phyloP scores from a whole-genome alignment of 2,329 filamentous ascomycete species.

The Scleromitrula shiraiana region DNA sequence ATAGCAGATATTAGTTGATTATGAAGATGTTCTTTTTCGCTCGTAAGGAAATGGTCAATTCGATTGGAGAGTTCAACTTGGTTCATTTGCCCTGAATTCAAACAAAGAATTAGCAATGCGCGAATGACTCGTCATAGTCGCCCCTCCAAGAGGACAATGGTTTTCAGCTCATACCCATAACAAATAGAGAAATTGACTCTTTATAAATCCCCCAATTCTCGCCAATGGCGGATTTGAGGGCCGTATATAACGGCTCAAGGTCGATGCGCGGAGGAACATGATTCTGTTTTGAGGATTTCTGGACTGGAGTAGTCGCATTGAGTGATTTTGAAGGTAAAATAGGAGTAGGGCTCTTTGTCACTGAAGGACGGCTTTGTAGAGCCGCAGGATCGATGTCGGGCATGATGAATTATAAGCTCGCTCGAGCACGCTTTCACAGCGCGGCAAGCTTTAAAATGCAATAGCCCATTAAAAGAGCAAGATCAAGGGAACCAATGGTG shows the following conservation, averaged over 20 bases:
- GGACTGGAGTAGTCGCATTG: conserved; percentile 41
- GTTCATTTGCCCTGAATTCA: conserved; percentile 48
- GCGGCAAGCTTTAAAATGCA: conserved; percentile 19
- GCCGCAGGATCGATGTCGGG: conserved; percentile 67
- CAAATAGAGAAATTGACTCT: conserved; percentile 52
- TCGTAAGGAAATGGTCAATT: conserved; percentile 49
- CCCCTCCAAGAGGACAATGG: not conserved
- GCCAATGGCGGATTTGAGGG: conserved; percentile 51
- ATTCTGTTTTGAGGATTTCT: conserved; percentile 46
- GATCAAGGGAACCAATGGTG: conserved; percentile 19
- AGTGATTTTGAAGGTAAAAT: conserved; percentile 52
- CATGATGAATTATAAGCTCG: conserved; percentile 37
- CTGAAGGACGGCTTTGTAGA: conserved; percentile 49
- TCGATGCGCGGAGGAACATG: conserved; percentile 61
- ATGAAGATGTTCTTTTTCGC: conserved; percentile 55
- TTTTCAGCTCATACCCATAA: conserved; percentile 44
- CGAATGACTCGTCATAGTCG: not conserved
- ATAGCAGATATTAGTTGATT: conserved; percentile 61
- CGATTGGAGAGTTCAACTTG: conserved; percentile 51
- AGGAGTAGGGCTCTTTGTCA: conserved; percentile 47
- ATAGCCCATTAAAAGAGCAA: conserved; percentile 23
- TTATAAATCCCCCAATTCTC: conserved; percentile 61
- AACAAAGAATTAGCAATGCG: conserved; percentile 26
- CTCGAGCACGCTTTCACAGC: conserved; percentile 21
- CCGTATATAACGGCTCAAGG: conserved; percentile 55